Evolutionary conservation across 129 eudicot genomes (phyloP).

Genomic region (Saposhnikovia divaricata): DNA sequence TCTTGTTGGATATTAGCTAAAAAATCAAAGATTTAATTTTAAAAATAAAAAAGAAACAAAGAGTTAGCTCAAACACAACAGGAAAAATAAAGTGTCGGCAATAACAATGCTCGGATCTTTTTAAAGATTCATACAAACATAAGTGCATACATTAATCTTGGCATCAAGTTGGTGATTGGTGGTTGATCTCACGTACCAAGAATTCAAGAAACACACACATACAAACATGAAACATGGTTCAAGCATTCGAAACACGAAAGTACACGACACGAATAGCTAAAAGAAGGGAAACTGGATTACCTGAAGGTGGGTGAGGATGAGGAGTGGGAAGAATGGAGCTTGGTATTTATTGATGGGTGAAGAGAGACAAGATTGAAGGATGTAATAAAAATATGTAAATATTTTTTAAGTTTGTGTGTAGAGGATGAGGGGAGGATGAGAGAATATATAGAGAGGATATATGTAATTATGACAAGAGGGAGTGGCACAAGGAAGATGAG

Average conservation of each 20-base stretch:
- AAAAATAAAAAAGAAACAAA: too few species aligned
- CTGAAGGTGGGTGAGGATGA: not conserved
- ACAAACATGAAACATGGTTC: too few species aligned
- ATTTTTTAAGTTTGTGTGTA: not conserved
- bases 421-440: not conserved
- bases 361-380: not conserved
- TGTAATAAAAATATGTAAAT: not conserved
- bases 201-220: not conserved
- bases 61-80: too few species aligned
- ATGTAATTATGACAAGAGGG: not conserved
- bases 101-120: not conserved
- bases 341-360: not conserved
- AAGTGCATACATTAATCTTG: not conserved
- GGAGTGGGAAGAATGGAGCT: not conserved
- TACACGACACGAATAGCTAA: too few species aligned
- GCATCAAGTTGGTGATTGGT: not conserved
- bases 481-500: not conserved
- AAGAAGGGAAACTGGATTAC: not conserved
- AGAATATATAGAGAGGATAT: not conserved
- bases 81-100: not conserved
- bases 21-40: not conserved
- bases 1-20: not conserved
- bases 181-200: not conserved
- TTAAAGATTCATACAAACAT: not conserved
- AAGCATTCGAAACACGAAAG: too few species aligned